Conservation (phyloP, 2,329 filamentous ascomycete species). For the Lecanicillium sp. region DNA sequence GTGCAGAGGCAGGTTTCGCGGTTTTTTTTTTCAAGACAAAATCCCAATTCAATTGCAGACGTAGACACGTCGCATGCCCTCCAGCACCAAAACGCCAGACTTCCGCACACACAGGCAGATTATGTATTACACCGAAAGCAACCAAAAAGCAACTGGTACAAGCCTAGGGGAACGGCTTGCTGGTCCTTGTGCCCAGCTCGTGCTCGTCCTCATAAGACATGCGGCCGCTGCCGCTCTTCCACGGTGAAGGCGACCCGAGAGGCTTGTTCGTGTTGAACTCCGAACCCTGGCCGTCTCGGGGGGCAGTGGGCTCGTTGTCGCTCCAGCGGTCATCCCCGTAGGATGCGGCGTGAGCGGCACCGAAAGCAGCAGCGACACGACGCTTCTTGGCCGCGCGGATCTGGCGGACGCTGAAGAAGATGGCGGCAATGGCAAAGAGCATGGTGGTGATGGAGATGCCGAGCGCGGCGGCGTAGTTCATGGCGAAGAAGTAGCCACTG, state of each 20-base stretch:
- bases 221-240: slow-evolving; percentile 20
- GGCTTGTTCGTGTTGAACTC: not conserved
- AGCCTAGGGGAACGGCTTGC: not conserved
- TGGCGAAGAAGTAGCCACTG: slow-evolving; percentile 53
- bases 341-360: slow-evolving; percentile 8
- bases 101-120: not conserved
- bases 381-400: slow-evolving; percentile 23
- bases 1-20: not conserved
- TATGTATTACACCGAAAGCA: not conserved
- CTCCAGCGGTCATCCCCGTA: slow-evolving; percentile 13
- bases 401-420: slow-evolving; percentile 30
- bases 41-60: not conserved
- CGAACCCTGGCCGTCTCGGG: slow-evolving; percentile 15
- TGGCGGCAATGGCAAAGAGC: slow-evolving; percentile 35
- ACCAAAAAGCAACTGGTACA: not conserved
- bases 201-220: slow-evolving; percentile 28
- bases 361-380: slow-evolving; percentile 14
- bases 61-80: not conserved
- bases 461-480: slow-evolving; percentile 34
- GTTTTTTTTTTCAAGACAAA: not conserved
- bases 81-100: not conserved
- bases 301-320: slow-evolving; percentile 5
- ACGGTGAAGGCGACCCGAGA: slow-evolving; percentile 19
- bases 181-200: slow-evolving; percentile 21
- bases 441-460: slow-evolving; percentile 30